Percentiles rank a stretch among this genome's conserved stretches.
These are phyloP conservation scores for Spongiforma sp. DNA, from an alignment of 1,284 basidiomycete genomes.

Conservation along the genomic window DNA sequence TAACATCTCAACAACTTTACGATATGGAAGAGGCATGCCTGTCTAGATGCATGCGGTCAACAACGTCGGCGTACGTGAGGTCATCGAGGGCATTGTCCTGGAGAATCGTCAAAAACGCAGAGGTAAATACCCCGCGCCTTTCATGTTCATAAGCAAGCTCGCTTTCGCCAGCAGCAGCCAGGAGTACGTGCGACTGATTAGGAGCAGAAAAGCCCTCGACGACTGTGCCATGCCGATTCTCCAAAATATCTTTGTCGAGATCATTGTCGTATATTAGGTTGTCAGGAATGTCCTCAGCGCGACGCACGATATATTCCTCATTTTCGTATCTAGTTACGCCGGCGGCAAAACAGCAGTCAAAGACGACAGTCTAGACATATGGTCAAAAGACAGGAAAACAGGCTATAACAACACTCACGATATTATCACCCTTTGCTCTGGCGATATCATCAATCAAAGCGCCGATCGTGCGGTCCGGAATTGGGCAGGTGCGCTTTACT, in stretches of 20 bases:
- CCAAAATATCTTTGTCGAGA: slow-evolving; percentile 55
- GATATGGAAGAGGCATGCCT: slow-evolving; percentile 1
- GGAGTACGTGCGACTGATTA: slow-evolving; percentile 50
- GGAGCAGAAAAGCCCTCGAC: slow-evolving; percentile 49
- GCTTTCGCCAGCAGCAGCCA: slow-evolving; percentile 57
- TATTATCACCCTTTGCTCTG: slow-evolving; percentile 61
- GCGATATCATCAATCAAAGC: slow-evolving; percentile 57
- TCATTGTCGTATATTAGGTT: slow-evolving; percentile 51
- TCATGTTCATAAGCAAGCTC: slow-evolving; percentile 32
- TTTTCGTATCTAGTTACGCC: slow-evolving; percentile 43
- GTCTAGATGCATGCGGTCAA: slow-evolving; percentile 11
- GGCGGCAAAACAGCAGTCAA: slow-evolving; percentile 63
- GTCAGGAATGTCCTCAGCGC: slow-evolving; percentile 50
- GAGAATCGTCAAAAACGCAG: slow-evolving; percentile 20
- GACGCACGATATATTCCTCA: slow-evolving; percentile 42
- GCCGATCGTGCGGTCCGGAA: slow-evolving; percentile 60
- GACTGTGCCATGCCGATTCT: slow-evolving; percentile 26
- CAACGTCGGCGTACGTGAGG: slow-evolving; percentile 21
- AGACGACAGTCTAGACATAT: slow-evolving; percentile 47
- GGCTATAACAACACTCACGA: slow-evolving; percentile 28
- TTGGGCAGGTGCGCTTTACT: slow-evolving; percentile 42
- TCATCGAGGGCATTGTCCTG: not conserved
- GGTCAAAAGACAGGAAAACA: not conserved
- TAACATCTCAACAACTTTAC: no score
- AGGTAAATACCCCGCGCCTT: slow-evolving; percentile 19